Evolutionary conservation across 2,329 filamentous ascomycete genomes (phyloP).

Genomic region (Claviceps lovelessii): DNA sequence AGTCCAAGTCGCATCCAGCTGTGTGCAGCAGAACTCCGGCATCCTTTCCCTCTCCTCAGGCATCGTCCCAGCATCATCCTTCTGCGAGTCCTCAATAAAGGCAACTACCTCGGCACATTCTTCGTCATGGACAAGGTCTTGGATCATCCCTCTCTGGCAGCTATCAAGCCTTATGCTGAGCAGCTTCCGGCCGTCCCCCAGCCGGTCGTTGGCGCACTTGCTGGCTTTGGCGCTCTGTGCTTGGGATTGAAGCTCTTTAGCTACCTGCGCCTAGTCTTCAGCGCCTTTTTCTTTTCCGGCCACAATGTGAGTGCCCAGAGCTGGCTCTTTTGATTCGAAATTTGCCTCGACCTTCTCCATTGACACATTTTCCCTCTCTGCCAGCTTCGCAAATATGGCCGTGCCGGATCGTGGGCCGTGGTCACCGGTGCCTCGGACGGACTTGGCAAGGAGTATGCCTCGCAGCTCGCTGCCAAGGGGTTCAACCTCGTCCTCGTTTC

Average conservation of each 20-base stretch:
- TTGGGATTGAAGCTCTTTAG: constrained; percentile 41
- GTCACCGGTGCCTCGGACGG: constrained; percentile 93
- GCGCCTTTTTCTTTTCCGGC: constrained; percentile 53
- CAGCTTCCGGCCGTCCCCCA: constrained; percentile 24
- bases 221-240: constrained; percentile 44
- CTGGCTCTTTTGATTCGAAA: background rate
- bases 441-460: constrained; percentile 88
- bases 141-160: constrained; percentile 3
- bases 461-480: constrained; percentile 76
- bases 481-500: constrained; percentile 94
- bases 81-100: background rate
- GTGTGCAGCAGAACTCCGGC: background rate
- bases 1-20: background rate
- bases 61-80: background rate
- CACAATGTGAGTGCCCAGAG: constrained; percentile 36
- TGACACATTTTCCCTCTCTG: constrained; percentile 4
- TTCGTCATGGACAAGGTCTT: constrained; percentile 15
- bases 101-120: background rate
- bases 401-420: constrained; percentile 84
- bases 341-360: background rate
- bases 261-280: constrained; percentile 47
- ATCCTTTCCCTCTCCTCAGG: background rate
- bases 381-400: constrained; percentile 79
- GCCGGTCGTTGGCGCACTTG: constrained; percentile 30
- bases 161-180: constrained; percentile 9